phyloP scores from a whole-genome alignment of 2,329 filamentous ascomycete species.

The Fusarium oxysporum region DNA sequence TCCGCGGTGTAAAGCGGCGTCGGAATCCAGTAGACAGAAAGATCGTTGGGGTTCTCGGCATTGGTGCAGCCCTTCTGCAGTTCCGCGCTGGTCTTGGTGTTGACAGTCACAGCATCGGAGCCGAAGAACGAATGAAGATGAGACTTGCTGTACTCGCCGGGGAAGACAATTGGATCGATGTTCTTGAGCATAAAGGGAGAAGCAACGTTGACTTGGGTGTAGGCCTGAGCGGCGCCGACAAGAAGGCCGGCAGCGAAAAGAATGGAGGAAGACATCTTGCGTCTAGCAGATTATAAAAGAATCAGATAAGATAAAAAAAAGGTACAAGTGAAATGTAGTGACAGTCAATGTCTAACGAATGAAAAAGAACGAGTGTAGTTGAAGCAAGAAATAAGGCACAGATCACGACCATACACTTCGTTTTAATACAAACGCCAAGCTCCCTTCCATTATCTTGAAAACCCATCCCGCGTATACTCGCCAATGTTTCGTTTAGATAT shows the following conservation, averaged over 20 bases:
- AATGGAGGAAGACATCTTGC: slow-evolving; percentile 35
- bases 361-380: slow-evolving; percentile 16
- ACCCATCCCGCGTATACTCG: not conserved
- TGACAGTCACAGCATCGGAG: slow-evolving; percentile 47
- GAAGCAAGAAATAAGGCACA: not conserved
- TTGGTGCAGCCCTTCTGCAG: slow-evolving; percentile 58
- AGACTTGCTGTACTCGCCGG: slow-evolving; percentile 47
- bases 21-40: slow-evolving; percentile 59
- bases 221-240: slow-evolving; percentile 31
- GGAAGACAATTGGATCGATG: slow-evolving; percentile 50
- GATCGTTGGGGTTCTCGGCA: slow-evolving; percentile 59
- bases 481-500: slow-evolving; percentile 5
- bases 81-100: slow-evolving; percentile 45
- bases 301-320: not conserved
- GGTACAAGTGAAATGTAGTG: slow-evolving; percentile 16
- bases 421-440: slow-evolving; percentile 28
- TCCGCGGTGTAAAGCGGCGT: slow-evolving; percentile 54
- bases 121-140: slow-evolving; percentile 54
- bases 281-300: slow-evolving; percentile 14
- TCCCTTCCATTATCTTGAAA: not conserved
- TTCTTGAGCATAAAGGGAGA: slow-evolving; percentile 50
- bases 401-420: not conserved
- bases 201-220: slow-evolving; percentile 33
- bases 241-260: slow-evolving; percentile 33
- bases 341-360: slow-evolving; percentile 37